Evolutionary conservation across 2,329 filamentous ascomycete species (phyloP).

Genomic region (Nigrograna mackinnonii): DNA sequence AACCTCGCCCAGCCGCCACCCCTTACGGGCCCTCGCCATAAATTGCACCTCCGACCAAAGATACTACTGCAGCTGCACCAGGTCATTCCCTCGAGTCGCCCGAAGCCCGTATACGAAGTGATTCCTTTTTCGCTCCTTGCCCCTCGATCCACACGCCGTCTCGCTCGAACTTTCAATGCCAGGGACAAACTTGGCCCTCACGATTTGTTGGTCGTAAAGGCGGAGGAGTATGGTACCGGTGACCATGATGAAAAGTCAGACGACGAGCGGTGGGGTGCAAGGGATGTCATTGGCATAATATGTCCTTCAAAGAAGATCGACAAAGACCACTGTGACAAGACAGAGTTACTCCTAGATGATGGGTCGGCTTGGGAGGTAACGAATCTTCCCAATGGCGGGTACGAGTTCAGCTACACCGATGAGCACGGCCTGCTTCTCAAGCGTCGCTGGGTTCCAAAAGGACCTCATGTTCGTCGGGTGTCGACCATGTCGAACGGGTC

Average conservation of each 20-base stretch:
- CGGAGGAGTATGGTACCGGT: constrained; percentile 63
- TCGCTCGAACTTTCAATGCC: constrained; percentile 67
- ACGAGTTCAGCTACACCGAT: constrained; percentile 63
- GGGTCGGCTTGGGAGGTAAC: constrained; percentile 51
- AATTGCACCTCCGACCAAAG: constrained; percentile 69
- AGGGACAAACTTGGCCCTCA: constrained; percentile 67
- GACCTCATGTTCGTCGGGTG: constrained; percentile 22
- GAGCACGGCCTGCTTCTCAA: constrained; percentile 62
- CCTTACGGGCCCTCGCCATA: constrained; percentile 58
- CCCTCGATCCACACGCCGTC: constrained; percentile 48
- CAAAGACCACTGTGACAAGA: constrained; percentile 60
- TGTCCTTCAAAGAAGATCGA: constrained; percentile 61
- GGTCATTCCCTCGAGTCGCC: constrained; percentile 62
- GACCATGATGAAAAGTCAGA: constrained; percentile 49
- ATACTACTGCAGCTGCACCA: constrained; percentile 74
- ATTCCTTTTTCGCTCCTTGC: constrained; percentile 67
- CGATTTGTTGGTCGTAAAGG: constrained; percentile 72
- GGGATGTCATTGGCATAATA: constrained; percentile 69
- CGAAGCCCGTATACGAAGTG: constrained; percentile 72
- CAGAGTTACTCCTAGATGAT: constrained; percentile 67
- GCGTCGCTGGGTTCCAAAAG: constrained; percentile 69
- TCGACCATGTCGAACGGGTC: constrained; percentile 27
- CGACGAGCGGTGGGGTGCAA: constrained; percentile 54
- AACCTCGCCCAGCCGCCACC: constrained; percentile 70
- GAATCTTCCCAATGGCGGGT: constrained; percentile 47